Percentiles rank a stretch among this genome's conserved stretches.
These are phyloP conservation scores for Vaccinium myrtillus DNA, from an alignment of 148 eudicot genomes.

Conservation along the genomic window DNA sequence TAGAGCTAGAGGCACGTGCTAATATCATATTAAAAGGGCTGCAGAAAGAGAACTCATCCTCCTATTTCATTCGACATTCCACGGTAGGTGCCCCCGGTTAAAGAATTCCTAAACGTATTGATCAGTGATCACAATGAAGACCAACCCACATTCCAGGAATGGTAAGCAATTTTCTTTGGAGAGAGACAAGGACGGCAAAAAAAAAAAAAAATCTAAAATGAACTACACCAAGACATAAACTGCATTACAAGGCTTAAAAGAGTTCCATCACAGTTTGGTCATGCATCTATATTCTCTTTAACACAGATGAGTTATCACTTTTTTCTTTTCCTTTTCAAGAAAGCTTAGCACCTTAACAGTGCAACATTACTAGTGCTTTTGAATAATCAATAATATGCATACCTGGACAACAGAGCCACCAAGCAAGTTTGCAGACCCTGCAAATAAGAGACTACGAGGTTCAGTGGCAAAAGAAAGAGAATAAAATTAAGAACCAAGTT, in stretches of 20 bases:
- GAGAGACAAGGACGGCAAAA: background rate
- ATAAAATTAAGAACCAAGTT: slow-evolving; percentile 8
- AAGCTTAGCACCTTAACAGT: background rate
- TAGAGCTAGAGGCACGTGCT: no score
- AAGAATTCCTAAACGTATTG: background rate
- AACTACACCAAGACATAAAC: background rate
- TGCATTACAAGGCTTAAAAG: background rate
- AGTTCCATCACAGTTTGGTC: slow-evolving; percentile 3
- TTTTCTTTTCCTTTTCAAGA: background rate
- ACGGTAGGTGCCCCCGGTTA: background rate
- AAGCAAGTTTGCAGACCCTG: slow-evolving; percentile 99
- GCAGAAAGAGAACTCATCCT: background rate
- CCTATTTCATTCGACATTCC: background rate
- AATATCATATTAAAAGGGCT: no score
- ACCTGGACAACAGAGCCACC: slow-evolving; percentile 91
- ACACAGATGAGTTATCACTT: background rate
- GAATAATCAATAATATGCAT: slow-evolving; percentile 24
- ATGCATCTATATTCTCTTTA: background rate
- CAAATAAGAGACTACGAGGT: slow-evolving; percentile 13
- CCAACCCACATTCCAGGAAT: background rate
- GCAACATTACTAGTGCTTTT: background rate
- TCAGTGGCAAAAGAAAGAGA: slow-evolving; percentile 14
- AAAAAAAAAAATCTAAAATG: background rate
- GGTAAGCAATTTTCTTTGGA: background rate
- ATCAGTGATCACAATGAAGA: slow-evolving; percentile 2